Evolutionary conservation across 2,329 filamentous ascomycete species (phyloP), one percentile per base, ranked within the genome.

Genomic region (Penicillium sp.): DNA sequence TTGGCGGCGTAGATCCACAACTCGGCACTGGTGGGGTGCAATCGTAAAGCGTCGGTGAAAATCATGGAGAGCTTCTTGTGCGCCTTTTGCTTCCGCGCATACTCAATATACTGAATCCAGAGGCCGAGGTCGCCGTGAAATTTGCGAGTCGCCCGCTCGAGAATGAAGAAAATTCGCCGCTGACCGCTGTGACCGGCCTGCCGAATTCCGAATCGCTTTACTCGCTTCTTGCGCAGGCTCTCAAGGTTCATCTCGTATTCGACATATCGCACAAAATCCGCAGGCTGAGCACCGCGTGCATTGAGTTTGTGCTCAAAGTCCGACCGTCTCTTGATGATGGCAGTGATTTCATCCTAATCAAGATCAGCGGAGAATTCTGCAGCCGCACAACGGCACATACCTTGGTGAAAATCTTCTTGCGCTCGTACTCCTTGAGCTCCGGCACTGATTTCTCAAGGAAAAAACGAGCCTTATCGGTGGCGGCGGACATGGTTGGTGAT

Each of bases 241-340:
- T 96, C 89, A 8, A 78, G 66, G 53, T 78, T 86, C 72, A 82
- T 82, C 64, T 86, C 82, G 63, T 83, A 85, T 56, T 82, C 82
- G 40, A 87, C 86, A 74, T 97, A 98, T 59, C 84, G 81, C 46
- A 88, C 84, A 74, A 89, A 97, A 67, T 96, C 89, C 52, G 80
- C 73, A 0, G 91, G 81, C 37, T 81, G 81, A 53, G 85, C 84
- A 42, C 90, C 89, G 23, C 89, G 84, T 3, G 89, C 85, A 54
- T 95, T 88, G 59, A 97, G 82, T 50, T 84, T 87, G 73, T 96
- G 92, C 70, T 98, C 93, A 68, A 91, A 95, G 62, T 95, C 88
- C 65, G 89, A 95, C 61, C 93, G 85, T 70, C 93, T 95, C 66
- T 86, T 85, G 45, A 95, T 86, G 57, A 98, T 90, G 40, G 86